These are phyloP conservation scores for Dactylellina cionopaga DNA, from an alignment of 2,329 filamentous ascomycete species.

Conservation along the genomic window DNA sequence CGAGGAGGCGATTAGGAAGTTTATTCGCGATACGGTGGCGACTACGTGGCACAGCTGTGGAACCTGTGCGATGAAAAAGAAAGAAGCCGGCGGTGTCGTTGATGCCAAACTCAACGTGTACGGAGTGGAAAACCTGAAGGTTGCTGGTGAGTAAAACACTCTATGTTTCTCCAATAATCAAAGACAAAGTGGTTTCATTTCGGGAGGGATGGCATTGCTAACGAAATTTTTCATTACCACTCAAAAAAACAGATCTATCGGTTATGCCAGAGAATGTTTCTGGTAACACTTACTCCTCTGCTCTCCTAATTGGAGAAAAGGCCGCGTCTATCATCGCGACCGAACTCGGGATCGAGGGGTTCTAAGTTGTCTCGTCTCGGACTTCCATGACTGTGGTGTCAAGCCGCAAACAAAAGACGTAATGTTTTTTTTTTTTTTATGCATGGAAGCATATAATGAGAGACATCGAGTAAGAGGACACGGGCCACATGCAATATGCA, in stretches of 20 bases:
- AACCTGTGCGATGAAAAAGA: slow-evolving; percentile 64
- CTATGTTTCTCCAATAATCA: slow-evolving; percentile 10
- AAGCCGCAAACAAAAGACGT: too few species aligned
- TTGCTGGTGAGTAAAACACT: slow-evolving; percentile 61
- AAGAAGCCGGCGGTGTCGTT: slow-evolving; percentile 62
- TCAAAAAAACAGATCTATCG: slow-evolving; percentile 57
- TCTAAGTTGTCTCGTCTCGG: slow-evolving; percentile 15
- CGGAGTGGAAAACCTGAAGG: slow-evolving; percentile 62
- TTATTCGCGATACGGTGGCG: slow-evolving; percentile 60
- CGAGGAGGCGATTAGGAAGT: slow-evolving; percentile 64
- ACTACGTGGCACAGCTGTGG: slow-evolving; percentile 64
- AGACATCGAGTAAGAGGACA: not conserved
- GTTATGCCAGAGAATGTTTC: slow-evolving; percentile 56
- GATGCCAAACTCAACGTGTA: slow-evolving; percentile 63
- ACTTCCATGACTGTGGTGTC: not conserved
- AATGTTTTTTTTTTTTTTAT: too few species aligned
- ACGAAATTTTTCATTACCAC: not conserved
- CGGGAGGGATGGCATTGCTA: too few species aligned
- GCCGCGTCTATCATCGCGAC: slow-evolving; percentile 59
- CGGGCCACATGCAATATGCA: not conserved
- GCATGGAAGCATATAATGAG: not conserved
- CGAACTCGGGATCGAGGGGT: slow-evolving; percentile 55
- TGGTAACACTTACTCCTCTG: slow-evolving; percentile 64
- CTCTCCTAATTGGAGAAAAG: slow-evolving; percentile 64
- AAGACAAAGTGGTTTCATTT: too few species aligned